These are phyloP conservation scores for Symbiodinium pilosum DNA, from an alignment of 73 alveolate genomes.

Conservation along the genomic window DNA sequence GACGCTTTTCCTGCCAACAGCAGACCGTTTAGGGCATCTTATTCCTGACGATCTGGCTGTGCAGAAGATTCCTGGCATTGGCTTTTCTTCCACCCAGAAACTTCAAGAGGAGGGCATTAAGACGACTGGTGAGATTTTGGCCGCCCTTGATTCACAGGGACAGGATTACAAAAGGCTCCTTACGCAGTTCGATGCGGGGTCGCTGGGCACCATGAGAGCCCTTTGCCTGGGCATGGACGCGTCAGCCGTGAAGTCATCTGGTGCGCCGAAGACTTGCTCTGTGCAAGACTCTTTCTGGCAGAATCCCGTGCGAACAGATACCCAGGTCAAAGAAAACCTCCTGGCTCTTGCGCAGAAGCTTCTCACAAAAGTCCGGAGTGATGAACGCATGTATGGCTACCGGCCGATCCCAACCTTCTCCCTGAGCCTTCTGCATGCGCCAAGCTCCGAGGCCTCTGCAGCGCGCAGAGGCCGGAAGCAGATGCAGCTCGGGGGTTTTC, in stretches of 20 bases:
- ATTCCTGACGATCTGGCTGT: constrained; percentile 36
- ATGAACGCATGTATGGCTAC: constrained; percentile 41
- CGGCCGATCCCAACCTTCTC: constrained; percentile 50
- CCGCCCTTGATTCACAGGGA: background rate
- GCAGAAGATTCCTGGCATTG: constrained; percentile 80
- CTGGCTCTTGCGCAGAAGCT: constrained; percentile 58
- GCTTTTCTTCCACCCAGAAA: constrained; percentile 75
- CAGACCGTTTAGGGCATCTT: background rate
- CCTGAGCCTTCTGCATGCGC: background rate
- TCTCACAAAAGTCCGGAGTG: constrained; percentile 32
- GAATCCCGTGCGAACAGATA: background rate
- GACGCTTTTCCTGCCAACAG: constrained; percentile 44
- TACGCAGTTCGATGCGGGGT: constrained; percentile 38
- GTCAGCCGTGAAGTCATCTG: constrained; percentile 22
- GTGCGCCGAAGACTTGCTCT: constrained; percentile 72
- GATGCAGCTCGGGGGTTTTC: constrained; percentile 67
- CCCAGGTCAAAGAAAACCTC: background rate
- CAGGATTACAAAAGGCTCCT: background rate
- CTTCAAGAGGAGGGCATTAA: constrained; percentile 33
- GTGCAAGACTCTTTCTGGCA: constrained; percentile 87
- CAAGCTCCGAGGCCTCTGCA: background rate
- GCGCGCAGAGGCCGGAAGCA: constrained; percentile 67
- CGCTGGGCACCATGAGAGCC: constrained; percentile 30
- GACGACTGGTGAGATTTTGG: constrained; percentile 7
- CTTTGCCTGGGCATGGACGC: constrained; percentile 73